These are phyloP conservation scores for Phytopythium boreale DNA, from an alignment of 352 stramenopile genomes.

Conservation along the genomic window DNA sequence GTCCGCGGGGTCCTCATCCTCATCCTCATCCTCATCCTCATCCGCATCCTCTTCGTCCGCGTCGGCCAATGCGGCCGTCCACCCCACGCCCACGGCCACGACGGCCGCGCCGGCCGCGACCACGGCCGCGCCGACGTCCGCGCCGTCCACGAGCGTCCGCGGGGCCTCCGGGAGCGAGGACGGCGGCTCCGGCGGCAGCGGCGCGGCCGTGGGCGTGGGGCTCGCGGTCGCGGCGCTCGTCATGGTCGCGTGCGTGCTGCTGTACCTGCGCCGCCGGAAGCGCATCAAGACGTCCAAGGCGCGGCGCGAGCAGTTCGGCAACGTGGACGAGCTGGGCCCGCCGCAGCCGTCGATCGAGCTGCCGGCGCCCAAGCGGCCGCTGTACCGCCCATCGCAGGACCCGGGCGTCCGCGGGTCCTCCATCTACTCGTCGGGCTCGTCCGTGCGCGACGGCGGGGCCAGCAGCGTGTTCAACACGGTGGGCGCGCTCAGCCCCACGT, in stretches of 20 bases:
- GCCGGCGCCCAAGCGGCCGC: conserved; percentile 8
- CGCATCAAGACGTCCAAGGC: conserved; percentile 11
- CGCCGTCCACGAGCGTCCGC: not conserved
- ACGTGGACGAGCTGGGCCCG: conserved; percentile 24
- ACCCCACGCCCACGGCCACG: not conserved
- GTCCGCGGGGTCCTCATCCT: not conserved
- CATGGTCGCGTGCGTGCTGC: conserved; percentile 20
- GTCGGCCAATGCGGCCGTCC: not conserved
- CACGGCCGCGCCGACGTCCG: not conserved
- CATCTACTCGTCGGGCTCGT: conserved; percentile 19
- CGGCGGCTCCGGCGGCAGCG: not conserved
- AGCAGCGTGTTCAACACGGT: conserved; percentile 39
- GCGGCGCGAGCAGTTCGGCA: conserved; percentile 12
- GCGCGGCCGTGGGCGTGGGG: conserved; percentile 23
- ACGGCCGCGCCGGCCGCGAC: not conserved
- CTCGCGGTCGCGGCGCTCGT: conserved; percentile 28
- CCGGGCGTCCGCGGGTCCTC: conserved; percentile 32
- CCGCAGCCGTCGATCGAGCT: conserved; percentile 45
- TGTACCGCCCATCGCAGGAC: conserved; percentile 11
- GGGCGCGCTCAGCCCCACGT: conserved; percentile 33
- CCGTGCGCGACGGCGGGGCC: conserved; percentile 6
- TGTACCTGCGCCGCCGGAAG: conserved; percentile 8
- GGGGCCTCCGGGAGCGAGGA: conserved; percentile 4
- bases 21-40: not conserved
- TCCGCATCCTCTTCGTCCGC: not conserved